Percentiles rank a stretch among this genome's conserved stretches.
Conservation (phyloP, 345 rosid species). For the Gossypium turneri region DNA sequence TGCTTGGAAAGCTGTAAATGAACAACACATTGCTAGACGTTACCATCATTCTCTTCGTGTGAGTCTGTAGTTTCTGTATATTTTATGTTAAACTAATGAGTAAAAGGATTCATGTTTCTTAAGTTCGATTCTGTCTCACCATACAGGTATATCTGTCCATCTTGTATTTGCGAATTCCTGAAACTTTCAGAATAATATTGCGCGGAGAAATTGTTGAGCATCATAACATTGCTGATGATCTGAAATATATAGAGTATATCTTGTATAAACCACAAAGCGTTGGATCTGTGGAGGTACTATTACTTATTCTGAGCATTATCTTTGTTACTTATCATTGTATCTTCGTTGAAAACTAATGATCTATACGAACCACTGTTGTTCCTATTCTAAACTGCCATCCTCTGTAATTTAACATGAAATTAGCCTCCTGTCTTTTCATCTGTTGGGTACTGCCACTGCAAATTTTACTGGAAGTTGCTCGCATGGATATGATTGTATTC, state of each 20-base stretch:
- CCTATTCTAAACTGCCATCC: background rate
- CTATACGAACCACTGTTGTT: background rate
- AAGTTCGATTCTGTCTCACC: constrained; percentile 9
- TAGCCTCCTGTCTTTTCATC: background rate
- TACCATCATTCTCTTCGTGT: constrained; percentile 76
- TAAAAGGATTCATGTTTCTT: constrained; percentile 2
- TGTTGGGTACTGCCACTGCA: background rate
- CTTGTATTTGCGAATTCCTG: constrained; percentile 76
- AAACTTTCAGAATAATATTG: constrained; percentile 60
- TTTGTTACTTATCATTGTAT: background rate
- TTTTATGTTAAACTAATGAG: background rate
- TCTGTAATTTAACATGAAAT: background rate
- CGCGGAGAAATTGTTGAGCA: constrained; percentile 72
- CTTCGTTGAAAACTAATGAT: background rate
- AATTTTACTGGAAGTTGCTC: background rate
- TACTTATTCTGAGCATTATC: background rate
- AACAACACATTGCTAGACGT: constrained; percentile 65
- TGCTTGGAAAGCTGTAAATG: constrained; percentile 48
- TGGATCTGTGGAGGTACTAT: constrained; percentile 62
- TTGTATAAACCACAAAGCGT: constrained; percentile 72
- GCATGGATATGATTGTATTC: background rate
- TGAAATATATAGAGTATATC: constrained; percentile 70
- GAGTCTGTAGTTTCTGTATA: constrained; percentile 26
- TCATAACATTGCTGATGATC: constrained; percentile 86
- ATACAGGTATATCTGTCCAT: constrained; percentile 76